A percentile compares a stretch with the other conserved stretches of the same genome.
These are phyloP conservation scores for Aspergillus brasiliensis DNA, from an alignment of 2,329 filamentous ascomycete genomes.

Conservation along the genomic window DNA sequence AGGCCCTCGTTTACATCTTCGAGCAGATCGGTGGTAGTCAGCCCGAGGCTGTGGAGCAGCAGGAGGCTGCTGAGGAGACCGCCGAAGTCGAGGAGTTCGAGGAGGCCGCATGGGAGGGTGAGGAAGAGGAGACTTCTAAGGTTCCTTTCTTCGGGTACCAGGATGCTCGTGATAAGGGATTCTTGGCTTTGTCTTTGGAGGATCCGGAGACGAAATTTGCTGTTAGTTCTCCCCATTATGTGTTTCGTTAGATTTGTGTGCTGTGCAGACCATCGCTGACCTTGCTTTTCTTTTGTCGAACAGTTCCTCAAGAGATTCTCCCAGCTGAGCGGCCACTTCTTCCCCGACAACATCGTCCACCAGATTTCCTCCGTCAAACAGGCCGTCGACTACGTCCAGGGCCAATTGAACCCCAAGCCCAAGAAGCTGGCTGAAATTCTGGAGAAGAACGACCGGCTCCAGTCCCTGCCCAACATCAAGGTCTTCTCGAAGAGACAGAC, in stretches of 20 bases:
- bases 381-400: slow-evolving; percentile 55
- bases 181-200: slow-evolving; percentile 60
- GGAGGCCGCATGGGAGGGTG: slow-evolving; percentile 14
- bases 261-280: slow-evolving; percentile 66
- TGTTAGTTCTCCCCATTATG: slow-evolving; percentile 53
- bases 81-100: slow-evolving; percentile 16
- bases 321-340: slow-evolving; percentile 75
- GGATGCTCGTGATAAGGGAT: slow-evolving; percentile 49
- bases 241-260: neutral
- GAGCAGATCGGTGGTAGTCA: slow-evolving; percentile 36
- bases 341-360: slow-evolving; percentile 70
- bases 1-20: slow-evolving; percentile 39
- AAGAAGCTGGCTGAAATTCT: slow-evolving; percentile 66
- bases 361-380: slow-evolving; percentile 57
- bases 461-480: slow-evolving; percentile 67
- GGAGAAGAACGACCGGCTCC: slow-evolving; percentile 48
- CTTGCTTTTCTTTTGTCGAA: neutral
- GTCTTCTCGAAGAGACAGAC: slow-evolving; percentile 67
- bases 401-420: slow-evolving; percentile 40
- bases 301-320: slow-evolving; percentile 80
- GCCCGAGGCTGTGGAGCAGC: slow-evolving; percentile 11
- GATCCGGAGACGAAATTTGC: slow-evolving; percentile 70
- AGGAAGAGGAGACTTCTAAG: slow-evolving; percentile 22
- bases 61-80: slow-evolving; percentile 8
- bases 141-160: slow-evolving; percentile 26